These are phyloP conservation scores for Eucalyptus victrix DNA, from an alignment of 345 rosid species.

Conservation along the genomic window DNA sequence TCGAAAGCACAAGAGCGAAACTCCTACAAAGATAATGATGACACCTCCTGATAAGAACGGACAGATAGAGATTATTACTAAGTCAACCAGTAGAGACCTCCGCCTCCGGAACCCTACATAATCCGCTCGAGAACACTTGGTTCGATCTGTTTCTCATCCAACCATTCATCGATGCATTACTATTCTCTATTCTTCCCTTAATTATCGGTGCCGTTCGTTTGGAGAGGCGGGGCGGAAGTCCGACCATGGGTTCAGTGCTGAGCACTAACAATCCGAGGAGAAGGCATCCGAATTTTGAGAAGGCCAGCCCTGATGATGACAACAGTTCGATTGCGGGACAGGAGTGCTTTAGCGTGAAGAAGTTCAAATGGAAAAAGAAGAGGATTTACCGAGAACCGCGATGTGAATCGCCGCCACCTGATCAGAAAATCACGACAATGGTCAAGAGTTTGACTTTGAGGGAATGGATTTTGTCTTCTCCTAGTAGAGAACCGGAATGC, in stretches of 20 bases:
- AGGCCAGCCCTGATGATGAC: neutral
- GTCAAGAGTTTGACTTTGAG: constrained; percentile 10
- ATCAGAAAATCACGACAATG: neutral
- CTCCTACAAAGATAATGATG: neutral
- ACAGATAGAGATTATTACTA: neutral
- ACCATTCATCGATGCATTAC: neutral
- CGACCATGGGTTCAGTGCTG: neutral
- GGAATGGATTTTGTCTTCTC: constrained; percentile 22
- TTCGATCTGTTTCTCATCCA: neutral
- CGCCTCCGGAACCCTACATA: neutral
- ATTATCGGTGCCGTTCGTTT: neutral
- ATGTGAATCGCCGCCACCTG: neutral
- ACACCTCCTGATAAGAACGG: neutral
- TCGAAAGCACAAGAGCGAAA: neutral
- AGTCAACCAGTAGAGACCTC: neutral
- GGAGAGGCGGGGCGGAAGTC: neutral
- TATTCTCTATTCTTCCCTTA: neutral
- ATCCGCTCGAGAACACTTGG: neutral
- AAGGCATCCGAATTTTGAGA: neutral
- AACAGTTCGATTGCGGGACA: neutral
- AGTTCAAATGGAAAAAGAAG: neutral
- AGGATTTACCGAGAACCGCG: neutral
- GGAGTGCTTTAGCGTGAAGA: neutral
- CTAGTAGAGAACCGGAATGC: neutral
- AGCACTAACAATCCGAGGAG: neutral